Evolutionary conservation across 371 early-diverging fungal genomes (phyloP), one percentile per base, ranked within the genome.

Genomic region (Aphelidium insulamus): DNA sequence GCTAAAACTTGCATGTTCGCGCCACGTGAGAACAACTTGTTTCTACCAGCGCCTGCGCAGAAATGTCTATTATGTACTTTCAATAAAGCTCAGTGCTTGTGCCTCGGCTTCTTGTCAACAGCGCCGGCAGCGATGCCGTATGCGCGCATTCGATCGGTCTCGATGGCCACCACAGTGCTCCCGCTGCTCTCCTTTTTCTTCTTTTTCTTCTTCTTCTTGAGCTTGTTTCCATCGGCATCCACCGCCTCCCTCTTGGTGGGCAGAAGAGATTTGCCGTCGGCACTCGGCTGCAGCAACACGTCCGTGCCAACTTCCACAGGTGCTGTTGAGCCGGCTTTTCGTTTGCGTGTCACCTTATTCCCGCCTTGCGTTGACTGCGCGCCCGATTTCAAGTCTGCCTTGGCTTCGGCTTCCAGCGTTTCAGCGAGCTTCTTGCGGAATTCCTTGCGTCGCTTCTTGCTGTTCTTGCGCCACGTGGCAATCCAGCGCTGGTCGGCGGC

Each of bases 371-470:
- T 17, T 35, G 26, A 6, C 29, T 19, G 22, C 27, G 17, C 26
- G 26, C 28, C 30, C 28, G 3, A 25, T 21, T 11, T 29, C 37
- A 16, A 37, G 26, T 28, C 28, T 21, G 30, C 23, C 28, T 37
- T 37, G 8, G 16, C 24, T 1, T 25, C 24, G 18, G 20, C 21
- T 18, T 38, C 21, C 24, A 19, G 24, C 33, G 28, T 41, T 12
- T 40, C 49, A 25, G 36, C 39, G 28, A 59, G 22, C 31, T 42
- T 48, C 21, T 46, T 36, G 11, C 64, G 34, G 42, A 71, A 61
- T 48, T 61, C 52, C 33, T 47, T 43, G 30, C 71, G 36, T 33
- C 57, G 53, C 55, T 69, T 69, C 54, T 73, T 71, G 50, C 55
- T 62, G 33, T 34, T 28, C 32, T 7, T 17, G 23, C 25, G 16